Evolutionary conservation across 1,284 basidiomycete genomes (phyloP), one percentile per base, ranked within the genome.

Genomic region (Malassezia dermatis): DNA sequence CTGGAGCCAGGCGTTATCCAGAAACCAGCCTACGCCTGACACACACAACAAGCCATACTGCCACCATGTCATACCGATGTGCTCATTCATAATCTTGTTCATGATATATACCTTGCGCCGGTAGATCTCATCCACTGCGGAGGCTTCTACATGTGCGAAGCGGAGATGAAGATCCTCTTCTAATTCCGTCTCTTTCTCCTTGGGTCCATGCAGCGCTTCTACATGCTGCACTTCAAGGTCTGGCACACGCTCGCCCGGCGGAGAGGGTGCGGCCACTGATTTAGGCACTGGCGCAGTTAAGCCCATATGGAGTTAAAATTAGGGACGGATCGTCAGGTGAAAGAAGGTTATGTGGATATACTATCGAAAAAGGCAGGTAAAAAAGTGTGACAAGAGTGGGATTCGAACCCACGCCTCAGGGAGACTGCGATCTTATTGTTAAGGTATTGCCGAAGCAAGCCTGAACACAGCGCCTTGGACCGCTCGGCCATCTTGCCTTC

Each of bases 31-130:
- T 44, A 65, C 64, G 44, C 67, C 67, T 26, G 64, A 58, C 21
- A 66, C 63, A 40, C 63, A 46, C 42, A 69, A 61, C 31, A 65
- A 56, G 11, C 55, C 55, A 27, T 46, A 57, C 51, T 66, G 64
- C 66, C 66, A 68, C 57, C 65, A 64, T 55, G 68, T 69, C 68
- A 72, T 70, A 39, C 67, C 67, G 27, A 71, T 69, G 41, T 71
- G 56, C 32, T 73, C 69, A 58, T 70, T 71, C 58, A 73, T 67
- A 34, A 72, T 64, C 56, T 64, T 62, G 63, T 73, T 73, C 52
- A 73, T 53, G 40, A 73, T 67, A 53, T 66, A 72, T 41, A 68
- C 65, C 53, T 73, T 73, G 47, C 69, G 58, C 39, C 57, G 58
- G 53, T 72, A 72, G 30, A 66, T 55, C n/a, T 67, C 59, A 45